These are phyloP conservation scores for Thalia dealbata DNA, from an alignment of 176 grass and related monocot species.

Conservation along the genomic window DNA sequence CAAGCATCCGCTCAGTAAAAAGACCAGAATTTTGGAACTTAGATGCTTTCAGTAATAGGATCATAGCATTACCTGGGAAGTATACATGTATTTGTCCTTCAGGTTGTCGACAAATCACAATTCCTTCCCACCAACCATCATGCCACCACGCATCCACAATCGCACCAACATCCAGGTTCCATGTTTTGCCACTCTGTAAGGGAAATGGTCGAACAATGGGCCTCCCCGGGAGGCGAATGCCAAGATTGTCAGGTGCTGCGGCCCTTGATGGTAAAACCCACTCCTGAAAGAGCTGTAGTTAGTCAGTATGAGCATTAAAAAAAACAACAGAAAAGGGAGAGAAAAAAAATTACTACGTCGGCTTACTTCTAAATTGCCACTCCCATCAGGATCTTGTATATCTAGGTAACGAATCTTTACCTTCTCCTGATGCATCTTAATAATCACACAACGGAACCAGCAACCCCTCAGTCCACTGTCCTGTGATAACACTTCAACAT, in stretches of 20 bases:
- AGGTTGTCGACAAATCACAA: constrained; percentile 36
- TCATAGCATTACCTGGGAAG: constrained; percentile 61
- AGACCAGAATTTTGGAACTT: not conserved
- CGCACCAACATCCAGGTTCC: constrained; percentile 37
- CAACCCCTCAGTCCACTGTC: constrained; percentile 94
- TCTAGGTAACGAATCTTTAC: constrained; percentile 72
- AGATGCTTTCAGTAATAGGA: not conserved
- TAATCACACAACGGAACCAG: constrained; percentile 78
- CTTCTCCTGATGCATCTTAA: constrained; percentile 60
- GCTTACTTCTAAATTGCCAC: constrained; percentile 59
- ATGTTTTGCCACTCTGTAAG: constrained; percentile 5
- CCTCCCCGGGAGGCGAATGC: constrained; percentile 35
- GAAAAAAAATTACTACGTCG: not conserved
- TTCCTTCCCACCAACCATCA: constrained; percentile 94
- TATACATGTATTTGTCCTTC: constrained; percentile 42
- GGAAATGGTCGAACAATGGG: constrained; percentile 49
- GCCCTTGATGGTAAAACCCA: constrained; percentile 52
- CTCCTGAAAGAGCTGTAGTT: constrained; percentile 39
- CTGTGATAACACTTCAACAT: constrained; percentile 66
- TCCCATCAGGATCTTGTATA: constrained; percentile 67
- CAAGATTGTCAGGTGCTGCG: constrained; percentile 51
- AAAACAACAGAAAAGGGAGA: not conserved
- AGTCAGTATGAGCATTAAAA: not conserved
- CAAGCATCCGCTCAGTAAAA: not conserved
- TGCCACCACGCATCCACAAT: constrained; percentile 84